Base-by-base conservation (phyloP, 257 asterid genomes). In the Solanum chmielewskii region DNA sequence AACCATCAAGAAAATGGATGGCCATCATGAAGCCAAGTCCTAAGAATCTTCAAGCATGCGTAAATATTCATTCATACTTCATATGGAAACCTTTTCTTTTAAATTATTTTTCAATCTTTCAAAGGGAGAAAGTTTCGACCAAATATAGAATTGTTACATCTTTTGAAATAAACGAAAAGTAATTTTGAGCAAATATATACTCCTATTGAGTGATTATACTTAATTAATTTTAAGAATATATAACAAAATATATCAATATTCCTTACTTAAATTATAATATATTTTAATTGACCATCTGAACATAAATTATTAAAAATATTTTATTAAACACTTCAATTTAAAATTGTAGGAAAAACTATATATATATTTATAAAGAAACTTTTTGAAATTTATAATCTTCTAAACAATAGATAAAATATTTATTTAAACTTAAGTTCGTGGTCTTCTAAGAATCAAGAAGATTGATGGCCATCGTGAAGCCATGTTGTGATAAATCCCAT, bases 331-430 rank as follows among this genome's bases (percentile, higher is more conserved):
- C 9, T 64, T 64, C 8, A 25, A 60, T 23, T 60, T 60, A 9
- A 23, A 60, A 60, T 23, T 60, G 2, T 60, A 0, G 13, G 7
- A 14, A 62, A 62, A 62, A n/a, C 11, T 25, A 12, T 0, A 6
- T 5, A 2, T 64, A n/a, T n/a, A n/a, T n/a, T n/a, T n/a, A n/a
- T n/a, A 12, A 6, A 25, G 3, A 25, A 0, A 1, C 2, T 11
- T 25, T 64, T 23, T 4, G 1, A 25, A 12, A 66, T 11, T 66
- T 66, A 64, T 66, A 2, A 66, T 66, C 18, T 25, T 25, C 35
- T 64, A 64, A 64, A 64, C 33, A n/a, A 64, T 6, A 5, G 2
- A 27, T 7, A 11, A 66, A 27, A 6, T 68, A 13, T 68, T 29
- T 27, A 68, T 29, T 69, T 69, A 69, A 69, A 29, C 41, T 27